A percentile compares a stretch with the other conserved stretches of the same genome.
Evolutionary conservation across 257 asterid species (phyloP).

Genomic region (Capsicum baccatum): DNA sequence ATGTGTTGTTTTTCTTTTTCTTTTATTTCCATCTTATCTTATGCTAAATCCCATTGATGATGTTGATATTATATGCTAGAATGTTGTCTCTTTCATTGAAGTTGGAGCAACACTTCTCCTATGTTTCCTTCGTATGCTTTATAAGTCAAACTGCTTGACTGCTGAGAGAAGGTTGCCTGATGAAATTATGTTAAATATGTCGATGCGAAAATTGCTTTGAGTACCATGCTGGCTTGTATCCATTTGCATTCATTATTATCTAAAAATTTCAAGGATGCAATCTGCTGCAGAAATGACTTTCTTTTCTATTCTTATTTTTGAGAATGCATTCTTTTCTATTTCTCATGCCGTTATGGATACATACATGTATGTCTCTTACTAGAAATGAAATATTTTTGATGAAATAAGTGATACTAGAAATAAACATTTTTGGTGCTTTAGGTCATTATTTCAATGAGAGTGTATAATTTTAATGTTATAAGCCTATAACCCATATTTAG

Average conservation of each 20-base stretch:
- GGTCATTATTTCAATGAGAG: not conserved
- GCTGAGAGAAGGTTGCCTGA: slow-evolving; percentile 1
- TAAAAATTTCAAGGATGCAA: not conserved
- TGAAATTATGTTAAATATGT: not conserved
- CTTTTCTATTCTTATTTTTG: not conserved
- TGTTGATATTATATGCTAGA: not conserved
- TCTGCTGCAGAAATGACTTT: not conserved
- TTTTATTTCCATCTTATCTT: not conserved
- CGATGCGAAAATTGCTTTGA: not conserved
- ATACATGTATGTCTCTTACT: not conserved
- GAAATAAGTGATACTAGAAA: not conserved
- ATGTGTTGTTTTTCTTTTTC: not conserved
- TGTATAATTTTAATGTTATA: not conserved
- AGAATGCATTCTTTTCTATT: not conserved
- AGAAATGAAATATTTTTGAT: not conserved
- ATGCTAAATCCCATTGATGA: slow-evolving; percentile 17
- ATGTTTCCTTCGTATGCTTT: slow-evolving; percentile 9
- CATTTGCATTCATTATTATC: slow-evolving; percentile 12
- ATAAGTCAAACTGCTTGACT: slow-evolving; percentile 1
- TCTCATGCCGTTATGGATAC: not conserved
- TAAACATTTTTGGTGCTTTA: slow-evolving; percentile 18
- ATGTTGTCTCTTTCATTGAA: slow-evolving; percentile 3
- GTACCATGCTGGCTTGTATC: not conserved
- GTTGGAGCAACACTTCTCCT: not conserved
- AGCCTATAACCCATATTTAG: not conserved